Base-by-base conservation (phyloP, 306 rosid species). In the Betula pendula region DNA sequence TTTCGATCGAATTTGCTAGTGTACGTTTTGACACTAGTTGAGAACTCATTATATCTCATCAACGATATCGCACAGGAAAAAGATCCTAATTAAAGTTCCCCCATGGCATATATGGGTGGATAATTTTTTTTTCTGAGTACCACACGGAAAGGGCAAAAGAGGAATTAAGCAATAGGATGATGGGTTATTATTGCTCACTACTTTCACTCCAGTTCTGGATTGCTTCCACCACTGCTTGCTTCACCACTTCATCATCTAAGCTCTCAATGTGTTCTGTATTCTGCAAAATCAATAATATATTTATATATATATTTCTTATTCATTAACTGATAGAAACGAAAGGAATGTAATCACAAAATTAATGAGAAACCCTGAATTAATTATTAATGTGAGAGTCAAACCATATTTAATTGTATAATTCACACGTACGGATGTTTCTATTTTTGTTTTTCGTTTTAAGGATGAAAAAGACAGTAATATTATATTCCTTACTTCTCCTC, bases 161-260 rank as follows among this genome's bases (percentile, higher is more conserved):
- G 62, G 75, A 38, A 1, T 29, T 0, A 38, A 76, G 49, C 77
- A 72, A 58, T 48, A 11, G 7, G 63, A 56, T 50, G 48, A 50
- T 76, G 31, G 16, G 17, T 31, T 50, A 35, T 72, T 53, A 43
- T 63, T 82, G 75, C 43, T 67, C 84, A 51, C 49, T 51, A 24
- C 50, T 79, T 67, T 77, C 77, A 75, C 78, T 90, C 88, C 84
- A 81, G 68, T 79, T 88, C 82, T 75, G 81, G 81, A 94, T 84
- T 66, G 98, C 97, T 83, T 79, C 85, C 75, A 86, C 49, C 75
- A 94, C 97, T 35, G 94, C 91, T 73, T 85, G 88, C 84, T 90
- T 88, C 88, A 94, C 98, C 92, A 89, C 83, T 82, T 88, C 93
- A 56, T 90, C 89, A 66, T 94, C 91, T 24, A 92, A 76, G 79